phyloP scores from a whole-genome alignment of 352 stramenopile species.

The Pythium folliculosum region DNA sequence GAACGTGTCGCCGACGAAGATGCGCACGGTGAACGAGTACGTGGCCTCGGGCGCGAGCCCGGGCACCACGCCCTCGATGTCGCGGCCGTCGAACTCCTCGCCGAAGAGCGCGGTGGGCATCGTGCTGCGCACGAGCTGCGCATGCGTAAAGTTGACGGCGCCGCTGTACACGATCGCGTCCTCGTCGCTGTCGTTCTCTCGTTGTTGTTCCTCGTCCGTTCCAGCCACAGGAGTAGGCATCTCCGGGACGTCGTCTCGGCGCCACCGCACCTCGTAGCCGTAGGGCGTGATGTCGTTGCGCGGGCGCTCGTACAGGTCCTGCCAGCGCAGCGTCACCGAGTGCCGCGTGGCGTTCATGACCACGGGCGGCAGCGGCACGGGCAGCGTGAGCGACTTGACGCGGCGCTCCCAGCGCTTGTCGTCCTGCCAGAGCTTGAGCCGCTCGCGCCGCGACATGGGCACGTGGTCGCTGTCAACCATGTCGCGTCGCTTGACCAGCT shows the following conservation, averaged over 20 bases:
- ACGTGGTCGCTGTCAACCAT: constrained; percentile 21
- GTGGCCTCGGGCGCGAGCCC: constrained; percentile 53
- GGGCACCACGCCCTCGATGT: constrained; percentile 59
- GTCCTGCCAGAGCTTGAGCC: constrained; percentile 81
- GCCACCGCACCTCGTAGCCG: constrained; percentile 71
- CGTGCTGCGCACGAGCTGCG: constrained; percentile 52
- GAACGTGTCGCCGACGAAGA: constrained; percentile 56
- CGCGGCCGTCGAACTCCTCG: constrained; percentile 76
- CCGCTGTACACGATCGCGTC: not conserved
- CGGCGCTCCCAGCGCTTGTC: constrained; percentile 69
- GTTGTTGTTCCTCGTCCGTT: too few species aligned
- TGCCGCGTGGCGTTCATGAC: constrained; percentile 61
- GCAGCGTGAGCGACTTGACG: constrained; percentile 69
- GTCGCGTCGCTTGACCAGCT: constrained; percentile 34
- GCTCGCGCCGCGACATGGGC: constrained; percentile 63
- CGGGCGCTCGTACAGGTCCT: constrained; percentile 67
- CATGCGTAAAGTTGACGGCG: constrained; percentile 56
- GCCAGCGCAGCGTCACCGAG: constrained; percentile 59
- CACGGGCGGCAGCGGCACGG: constrained; percentile 57
- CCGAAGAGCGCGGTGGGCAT: constrained; percentile 71
- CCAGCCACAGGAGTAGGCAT: not conserved
- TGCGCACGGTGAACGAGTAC: constrained; percentile 77
- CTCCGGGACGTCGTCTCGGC: constrained; percentile 22
- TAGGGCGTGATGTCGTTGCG: constrained; percentile 67
- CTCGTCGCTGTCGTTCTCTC: not conserved